Conservation (phyloP, 1,284 basidiomycete species). For the Ustilago xerochloae region DNA sequence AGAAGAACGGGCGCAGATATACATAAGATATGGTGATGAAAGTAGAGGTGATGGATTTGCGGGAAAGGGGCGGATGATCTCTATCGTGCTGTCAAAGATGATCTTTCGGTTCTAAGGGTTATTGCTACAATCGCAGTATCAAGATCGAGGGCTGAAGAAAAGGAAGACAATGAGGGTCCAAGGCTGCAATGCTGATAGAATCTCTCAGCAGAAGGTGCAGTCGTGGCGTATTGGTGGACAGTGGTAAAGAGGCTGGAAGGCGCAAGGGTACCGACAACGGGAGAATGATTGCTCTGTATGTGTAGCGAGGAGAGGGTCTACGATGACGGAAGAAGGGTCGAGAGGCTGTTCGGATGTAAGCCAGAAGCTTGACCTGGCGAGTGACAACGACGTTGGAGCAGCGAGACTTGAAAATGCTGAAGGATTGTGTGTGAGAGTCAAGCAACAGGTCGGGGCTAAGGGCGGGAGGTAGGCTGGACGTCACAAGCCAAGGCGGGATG, state of each 20-base stretch:
- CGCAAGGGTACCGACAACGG: slow-evolving; percentile 3
- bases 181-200: not conserved
- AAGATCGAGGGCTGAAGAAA: not conserved
- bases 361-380: too few relatives aligned
- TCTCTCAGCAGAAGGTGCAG: not conserved
- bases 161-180: not conserved
- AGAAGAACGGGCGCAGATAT: not conserved
- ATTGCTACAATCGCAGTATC: not conserved
- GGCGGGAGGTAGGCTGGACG: too few relatives aligned
- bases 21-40: too few relatives aligned
- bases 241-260: not conserved
- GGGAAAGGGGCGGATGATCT: too few relatives aligned
- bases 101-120: not conserved
- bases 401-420: too few relatives aligned
- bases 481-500: slow-evolving; percentile 3
- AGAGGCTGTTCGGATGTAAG: not conserved
- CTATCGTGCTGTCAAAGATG: not conserved
- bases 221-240: not conserved
- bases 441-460: too few relatives aligned
- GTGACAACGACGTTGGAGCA: too few relatives aligned
- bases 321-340: slow-evolving; percentile 2
- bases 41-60: not conserved
- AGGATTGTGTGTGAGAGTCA: too few relatives aligned
- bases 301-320: not conserved
- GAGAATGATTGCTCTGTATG: not conserved